Base-by-base conservation (phyloP, 495 filamentous ascomycete genomes). In the Penicillium verhagenii region DNA sequence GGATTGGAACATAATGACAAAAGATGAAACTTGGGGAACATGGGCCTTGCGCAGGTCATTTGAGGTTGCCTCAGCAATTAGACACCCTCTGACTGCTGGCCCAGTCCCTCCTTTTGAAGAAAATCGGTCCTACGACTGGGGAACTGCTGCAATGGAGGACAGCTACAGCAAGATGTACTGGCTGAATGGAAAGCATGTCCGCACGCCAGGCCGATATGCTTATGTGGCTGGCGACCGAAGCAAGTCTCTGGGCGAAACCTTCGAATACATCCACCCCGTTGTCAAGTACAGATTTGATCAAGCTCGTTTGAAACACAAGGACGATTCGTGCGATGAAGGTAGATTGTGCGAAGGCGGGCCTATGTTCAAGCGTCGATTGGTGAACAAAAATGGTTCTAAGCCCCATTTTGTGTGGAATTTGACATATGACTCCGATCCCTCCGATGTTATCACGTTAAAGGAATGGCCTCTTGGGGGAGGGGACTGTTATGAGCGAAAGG, bases 381-480 rank as follows among this genome's bases (percentile, higher is more conserved):
- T 58, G 61, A 10, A 52, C 52, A 3, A 50, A 58, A 19, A 18
- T 16, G 8, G 18, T 50, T 5, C 13, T 26, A 54, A 29, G 37
- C 29, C 21, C 20, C 50, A 10, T 18, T 18, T 20, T 28, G 26
- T 28, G 54, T 52, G 29, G 62, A 51, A 16, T 59, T 59, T 26
- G 37, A 54, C 3, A 40, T 65, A 10, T 52, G 52, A 0, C 23
- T 28, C 26, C 31, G 28, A 0, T n/a, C n/a, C n/a, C 35, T 29
- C 5, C 42, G 26, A 6, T 26, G 26, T 28, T 28, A 9, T 28
- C 26, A 28, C 53, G 1, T 16, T 65, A 0, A 49, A 52, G 2
- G 62, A 65, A 18, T 65, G 62, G 59, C 51, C 46, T 9, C 35
- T 65, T 29, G 62, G 62, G 6, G 62, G 53, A 1, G 7, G 46